A percentile compares a stretch with the other conserved stretches of the same genome.
These are phyloP conservation scores for Diplocarpon rosae DNA, from an alignment of 2,329 filamentous ascomycete species.

Conservation along the genomic window DNA sequence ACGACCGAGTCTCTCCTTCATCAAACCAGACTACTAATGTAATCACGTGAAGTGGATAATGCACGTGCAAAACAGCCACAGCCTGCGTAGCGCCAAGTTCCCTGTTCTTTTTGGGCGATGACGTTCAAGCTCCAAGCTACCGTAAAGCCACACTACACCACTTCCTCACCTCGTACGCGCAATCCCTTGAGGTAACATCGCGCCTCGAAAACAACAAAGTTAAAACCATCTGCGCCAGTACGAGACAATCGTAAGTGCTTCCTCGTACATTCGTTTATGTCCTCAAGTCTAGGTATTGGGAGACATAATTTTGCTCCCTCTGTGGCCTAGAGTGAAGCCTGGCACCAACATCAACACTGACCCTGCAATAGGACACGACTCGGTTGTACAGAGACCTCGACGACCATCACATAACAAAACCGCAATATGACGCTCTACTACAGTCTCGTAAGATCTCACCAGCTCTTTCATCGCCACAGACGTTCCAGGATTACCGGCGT, in stretches of 20 bases:
- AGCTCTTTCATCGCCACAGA: not conserved
- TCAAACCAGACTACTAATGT: too few species aligned
- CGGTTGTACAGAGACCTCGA: conserved; percentile 6
- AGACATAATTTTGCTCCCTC: not conserved
- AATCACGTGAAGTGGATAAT: too few species aligned
- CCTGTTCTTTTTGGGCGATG: conserved; percentile 3
- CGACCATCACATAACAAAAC: conserved; percentile 7
- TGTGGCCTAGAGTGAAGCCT: not conserved
- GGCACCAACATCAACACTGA: conserved; percentile 14
- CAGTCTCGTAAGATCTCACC: conserved; percentile 32
- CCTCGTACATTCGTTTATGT: not conserved
- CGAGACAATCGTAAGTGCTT: not conserved
- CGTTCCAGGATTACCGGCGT: not conserved
- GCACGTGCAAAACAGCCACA: not conserved
- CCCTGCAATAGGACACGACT: conserved; percentile 18
- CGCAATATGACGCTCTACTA: conserved; percentile 41
- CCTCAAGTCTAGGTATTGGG: not conserved
- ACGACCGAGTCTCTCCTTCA: too few species aligned
- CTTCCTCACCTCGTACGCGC: not conserved
- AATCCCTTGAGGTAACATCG: too few species aligned
- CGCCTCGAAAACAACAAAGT: not conserved
- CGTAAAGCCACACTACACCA: conserved; percentile 3
- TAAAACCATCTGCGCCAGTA: conserved; percentile 1
- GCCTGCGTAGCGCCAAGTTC: not conserved
- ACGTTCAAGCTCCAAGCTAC: conserved; percentile 6